Base-by-base conservation (phyloP, 2,329 filamentous ascomycete species). In the Aspergillus persii region DNA sequence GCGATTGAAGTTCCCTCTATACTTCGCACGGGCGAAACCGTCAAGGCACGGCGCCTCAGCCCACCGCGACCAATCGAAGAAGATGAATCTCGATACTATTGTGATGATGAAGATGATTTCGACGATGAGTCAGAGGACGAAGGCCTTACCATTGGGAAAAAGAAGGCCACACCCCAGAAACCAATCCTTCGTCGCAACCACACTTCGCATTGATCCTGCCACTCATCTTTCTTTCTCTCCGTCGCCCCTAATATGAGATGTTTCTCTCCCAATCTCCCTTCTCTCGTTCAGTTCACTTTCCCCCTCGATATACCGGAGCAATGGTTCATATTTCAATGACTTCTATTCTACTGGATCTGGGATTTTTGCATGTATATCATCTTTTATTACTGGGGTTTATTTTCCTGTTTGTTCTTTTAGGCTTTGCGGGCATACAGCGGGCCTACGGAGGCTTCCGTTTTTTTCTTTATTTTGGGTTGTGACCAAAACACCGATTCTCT, bases 61-160 rank as follows among this genome's bases (percentile, higher is more conserved):
- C 64, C 65, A 3, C 61, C 57, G 3, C 68, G 68, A 8, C 64
- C 67, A 9, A 64, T 62, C 6, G 71, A 77, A 58, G 76, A 77
- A 48, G 74, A 77, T 33, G 73, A 77, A 56, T 70, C 68, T 36
- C 68, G 68, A 48, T 77, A 77, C 58, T 76, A 77, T 61, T 77
- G 74, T 55, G 74, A 77, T 53, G 75, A 78, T 54, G 76, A 78
- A 63, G 70, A 77, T 36, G 75, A 70, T 29, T 67, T 67, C 12
- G 66, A 73, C n/a, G 70, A 71, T 39, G 75, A 77, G 23, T 77
- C 76, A 2, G 76, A 78, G 63, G 76, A 79, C 36, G 76, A 79
- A 68, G 75, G 68, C 3, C 71, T 79, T 36, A 67, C 77, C 26
- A 75, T 78, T 59, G 75, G 76, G 30, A 76, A 73, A 59, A 72